Evolutionary conservation across 2,329 filamentous ascomycete species (phyloP).

Genomic region (Cytospora schulzeri): DNA sequence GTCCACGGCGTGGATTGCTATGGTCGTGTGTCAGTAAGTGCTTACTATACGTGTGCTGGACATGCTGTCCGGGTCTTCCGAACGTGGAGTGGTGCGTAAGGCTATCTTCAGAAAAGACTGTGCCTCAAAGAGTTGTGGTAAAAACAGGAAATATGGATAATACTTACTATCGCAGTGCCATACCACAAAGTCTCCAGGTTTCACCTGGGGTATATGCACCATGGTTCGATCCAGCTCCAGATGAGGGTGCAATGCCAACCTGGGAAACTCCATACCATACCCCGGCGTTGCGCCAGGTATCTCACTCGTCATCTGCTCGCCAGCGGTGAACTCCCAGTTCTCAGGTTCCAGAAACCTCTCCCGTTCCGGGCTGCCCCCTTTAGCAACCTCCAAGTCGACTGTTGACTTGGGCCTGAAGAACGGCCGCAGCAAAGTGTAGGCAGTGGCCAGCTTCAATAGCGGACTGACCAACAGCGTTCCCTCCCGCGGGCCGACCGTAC

Average conservation of each 20-base stretch:
- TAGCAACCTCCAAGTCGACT: constrained; percentile 9
- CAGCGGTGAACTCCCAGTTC: constrained; percentile 63
- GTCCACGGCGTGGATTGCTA: constrained; percentile 79
- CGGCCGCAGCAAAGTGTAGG: constrained; percentile 79
- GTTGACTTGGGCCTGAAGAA: constrained; percentile 64
- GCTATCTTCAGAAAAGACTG: too few relatives aligned
- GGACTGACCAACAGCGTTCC: constrained; percentile 85
- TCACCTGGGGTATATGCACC: constrained; percentile 70
- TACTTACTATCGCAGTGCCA: constrained; percentile 73
- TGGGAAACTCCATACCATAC: constrained; percentile 68
- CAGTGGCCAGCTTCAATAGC: constrained; percentile 71
- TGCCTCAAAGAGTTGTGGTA: too few relatives aligned
- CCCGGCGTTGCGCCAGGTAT: constrained; percentile 73
- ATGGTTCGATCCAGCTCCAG: constrained; percentile 68
- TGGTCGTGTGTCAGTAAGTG: neutral
- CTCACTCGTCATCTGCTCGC: constrained; percentile 51
- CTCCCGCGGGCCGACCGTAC: constrained; percentile 68
- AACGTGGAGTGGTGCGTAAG: too few relatives aligned
- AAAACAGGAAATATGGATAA: too few relatives aligned
- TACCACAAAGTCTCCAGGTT: constrained; percentile 74
- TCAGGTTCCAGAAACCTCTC: constrained; percentile 45
- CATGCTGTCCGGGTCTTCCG: too few relatives aligned
- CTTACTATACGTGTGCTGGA: too few relatives aligned
- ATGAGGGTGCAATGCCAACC: constrained; percentile 65
- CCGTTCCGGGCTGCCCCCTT: constrained; percentile 31